Conservation (phyloP, 768 basidiomycete species). For the Trichaptum fuscoviolaceum region DNA sequence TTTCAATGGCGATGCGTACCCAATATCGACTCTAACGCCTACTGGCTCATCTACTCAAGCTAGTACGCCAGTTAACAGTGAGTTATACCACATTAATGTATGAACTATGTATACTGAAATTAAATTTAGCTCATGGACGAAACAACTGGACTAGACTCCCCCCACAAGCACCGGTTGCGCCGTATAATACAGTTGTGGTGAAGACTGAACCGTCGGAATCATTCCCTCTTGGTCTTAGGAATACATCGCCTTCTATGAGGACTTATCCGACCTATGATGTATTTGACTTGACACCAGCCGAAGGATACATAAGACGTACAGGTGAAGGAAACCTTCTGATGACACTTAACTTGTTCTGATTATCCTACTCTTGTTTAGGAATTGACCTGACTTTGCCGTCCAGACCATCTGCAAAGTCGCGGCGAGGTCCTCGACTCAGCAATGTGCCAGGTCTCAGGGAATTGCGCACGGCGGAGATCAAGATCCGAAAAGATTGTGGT, state of each 20-base stretch:
- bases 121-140: neutral
- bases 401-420: neutral
- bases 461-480: neutral
- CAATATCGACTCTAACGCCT: neutral
- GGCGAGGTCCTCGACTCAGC: neutral
- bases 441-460: neutral
- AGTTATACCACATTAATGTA: neutral
- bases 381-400: neutral
- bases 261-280: neutral
- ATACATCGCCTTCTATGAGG: neutral
- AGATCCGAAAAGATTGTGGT: constrained; percentile 16
- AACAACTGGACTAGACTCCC: neutral
- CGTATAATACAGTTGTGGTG: neutral
- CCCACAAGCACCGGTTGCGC: neutral
- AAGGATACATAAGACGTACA: neutral
- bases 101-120: neutral
- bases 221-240: neutral
- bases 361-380: neutral
- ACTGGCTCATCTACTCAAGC: neutral
- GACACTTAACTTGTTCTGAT: neutral
- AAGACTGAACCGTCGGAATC: neutral
- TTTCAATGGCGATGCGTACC: neutral
- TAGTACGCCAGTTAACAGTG: neutral
- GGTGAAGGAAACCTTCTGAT: neutral
- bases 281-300: neutral